Conservation (phyloP, 176 grass and related monocot genomes). For the Oryza glumipatula region DNA sequence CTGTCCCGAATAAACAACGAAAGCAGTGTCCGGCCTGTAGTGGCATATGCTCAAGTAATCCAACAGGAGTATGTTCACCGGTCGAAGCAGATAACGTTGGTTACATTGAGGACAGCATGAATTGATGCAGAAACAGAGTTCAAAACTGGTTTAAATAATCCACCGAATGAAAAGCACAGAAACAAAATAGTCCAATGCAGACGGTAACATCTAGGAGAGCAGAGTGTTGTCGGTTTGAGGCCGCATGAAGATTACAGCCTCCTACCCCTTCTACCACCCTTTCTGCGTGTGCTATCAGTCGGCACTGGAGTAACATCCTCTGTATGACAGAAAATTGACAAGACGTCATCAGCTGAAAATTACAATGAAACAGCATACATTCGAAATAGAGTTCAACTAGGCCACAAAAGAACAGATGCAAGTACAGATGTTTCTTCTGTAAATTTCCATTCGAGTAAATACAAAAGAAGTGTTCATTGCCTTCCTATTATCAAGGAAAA, state of each 20-base stretch:
- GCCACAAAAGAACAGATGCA: background rate
- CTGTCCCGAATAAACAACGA: background rate
- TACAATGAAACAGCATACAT: background rate
- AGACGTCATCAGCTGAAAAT: background rate
- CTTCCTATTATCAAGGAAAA: background rate
- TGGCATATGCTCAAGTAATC: background rate
- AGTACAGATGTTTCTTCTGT: background rate
- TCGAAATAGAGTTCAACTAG: background rate
- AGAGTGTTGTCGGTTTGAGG: background rate
- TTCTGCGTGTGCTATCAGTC: conserved; percentile 61
- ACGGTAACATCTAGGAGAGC: conserved; percentile 1
- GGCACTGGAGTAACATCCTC: conserved; percentile 67
- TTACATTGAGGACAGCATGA: background rate
- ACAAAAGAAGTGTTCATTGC: background rate
- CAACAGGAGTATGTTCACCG: background rate
- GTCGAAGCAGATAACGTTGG: background rate
- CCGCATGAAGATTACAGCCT: conserved; percentile 41
- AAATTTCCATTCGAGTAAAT: background rate
- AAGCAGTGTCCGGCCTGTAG: background rate
- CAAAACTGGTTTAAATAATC: background rate
- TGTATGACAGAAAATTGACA: background rate
- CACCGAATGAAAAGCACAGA: background rate
- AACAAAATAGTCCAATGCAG: conserved; percentile 4
- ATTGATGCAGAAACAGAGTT: background rate
- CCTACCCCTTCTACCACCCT: conserved; percentile 67